phyloP scores from a whole-genome alignment of 176 grass and related monocot species.

The Dactylis glomerata region DNA sequence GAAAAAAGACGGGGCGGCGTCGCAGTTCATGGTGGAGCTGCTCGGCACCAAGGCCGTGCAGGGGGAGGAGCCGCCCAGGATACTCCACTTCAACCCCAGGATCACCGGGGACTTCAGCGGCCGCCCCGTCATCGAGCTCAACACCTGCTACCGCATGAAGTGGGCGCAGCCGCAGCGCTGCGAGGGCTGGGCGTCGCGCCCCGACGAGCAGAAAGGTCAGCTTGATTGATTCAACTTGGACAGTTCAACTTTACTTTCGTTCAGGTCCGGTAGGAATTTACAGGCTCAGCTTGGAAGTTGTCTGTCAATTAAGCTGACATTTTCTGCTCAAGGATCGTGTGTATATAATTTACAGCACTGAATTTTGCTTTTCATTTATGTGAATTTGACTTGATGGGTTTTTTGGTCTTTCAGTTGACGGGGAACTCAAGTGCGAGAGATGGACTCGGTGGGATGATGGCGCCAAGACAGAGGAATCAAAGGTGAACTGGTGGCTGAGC shows the following conservation, averaged over 20 bases:
- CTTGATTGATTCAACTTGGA: neutral
- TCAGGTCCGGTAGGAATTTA: neutral
- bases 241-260: neutral
- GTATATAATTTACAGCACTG: neutral
- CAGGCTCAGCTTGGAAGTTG: neutral
- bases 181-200: constrained; percentile 46
- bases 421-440: constrained; percentile 67
- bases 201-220: constrained; percentile 57
- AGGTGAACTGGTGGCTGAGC: constrained; percentile 51
- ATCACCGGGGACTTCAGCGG: constrained; percentile 67
- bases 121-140: constrained; percentile 75
- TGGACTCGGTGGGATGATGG: constrained; percentile 49
- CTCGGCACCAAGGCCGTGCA: constrained; percentile 73
- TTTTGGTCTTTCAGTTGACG: constrained; percentile 60
- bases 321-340: neutral
- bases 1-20: constrained; percentile 44
- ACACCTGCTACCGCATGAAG: constrained; percentile 94
- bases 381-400: neutral
- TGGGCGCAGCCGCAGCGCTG: constrained; percentile 78
- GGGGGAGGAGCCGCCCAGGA: constrained; percentile 82
- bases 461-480: constrained; percentile 31
- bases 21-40: constrained; percentile 87
- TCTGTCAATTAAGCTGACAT: neutral
- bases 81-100: constrained; percentile 89
- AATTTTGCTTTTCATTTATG: neutral